phyloP scores from a whole-genome alignment of 176 grass and related monocot species.

The Miscanthus lutarioriparius region DNA sequence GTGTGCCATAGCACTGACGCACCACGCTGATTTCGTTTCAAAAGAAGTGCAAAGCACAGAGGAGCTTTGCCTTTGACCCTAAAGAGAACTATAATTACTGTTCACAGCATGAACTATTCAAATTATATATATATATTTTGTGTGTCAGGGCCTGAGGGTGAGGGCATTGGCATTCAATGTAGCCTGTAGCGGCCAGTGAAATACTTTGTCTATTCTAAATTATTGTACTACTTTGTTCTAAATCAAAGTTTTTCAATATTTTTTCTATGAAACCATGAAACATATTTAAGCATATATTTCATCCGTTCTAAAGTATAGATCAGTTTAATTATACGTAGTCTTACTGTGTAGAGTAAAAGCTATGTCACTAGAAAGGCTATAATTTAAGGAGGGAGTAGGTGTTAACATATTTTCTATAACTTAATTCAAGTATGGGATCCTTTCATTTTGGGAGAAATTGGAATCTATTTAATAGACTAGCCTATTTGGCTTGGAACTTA shows the following conservation, averaged over 20 bases:
- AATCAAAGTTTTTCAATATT: background rate
- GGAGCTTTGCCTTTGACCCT: constrained; percentile 23
- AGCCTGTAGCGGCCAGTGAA: background rate
- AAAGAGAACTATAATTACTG: background rate
- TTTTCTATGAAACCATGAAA: no score
- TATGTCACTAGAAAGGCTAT: background rate
- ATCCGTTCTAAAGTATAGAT: background rate
- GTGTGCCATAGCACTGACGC: constrained; percentile 4
- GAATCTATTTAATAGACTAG: no score
- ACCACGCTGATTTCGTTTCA: constrained; percentile 27
- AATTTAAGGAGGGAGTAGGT: no score
- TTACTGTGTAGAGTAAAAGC: background rate
- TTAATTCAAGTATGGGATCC: no score
- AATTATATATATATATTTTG: background rate
- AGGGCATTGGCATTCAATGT: background rate
- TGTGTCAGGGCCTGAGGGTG: background rate
- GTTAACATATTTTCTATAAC: no score
- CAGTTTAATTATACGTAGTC: background rate
- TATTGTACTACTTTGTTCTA: background rate
- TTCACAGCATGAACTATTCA: background rate
- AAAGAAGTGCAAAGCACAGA: constrained; percentile 16
- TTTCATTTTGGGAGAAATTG: no score
- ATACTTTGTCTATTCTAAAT: background rate
- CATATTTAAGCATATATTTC: background rate
- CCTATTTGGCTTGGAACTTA: no score